Evolutionary conservation across 305 asterid genomes (phyloP), one percentile per base, ranked within the genome.

Genomic region (Caryopteris hybrid): DNA sequence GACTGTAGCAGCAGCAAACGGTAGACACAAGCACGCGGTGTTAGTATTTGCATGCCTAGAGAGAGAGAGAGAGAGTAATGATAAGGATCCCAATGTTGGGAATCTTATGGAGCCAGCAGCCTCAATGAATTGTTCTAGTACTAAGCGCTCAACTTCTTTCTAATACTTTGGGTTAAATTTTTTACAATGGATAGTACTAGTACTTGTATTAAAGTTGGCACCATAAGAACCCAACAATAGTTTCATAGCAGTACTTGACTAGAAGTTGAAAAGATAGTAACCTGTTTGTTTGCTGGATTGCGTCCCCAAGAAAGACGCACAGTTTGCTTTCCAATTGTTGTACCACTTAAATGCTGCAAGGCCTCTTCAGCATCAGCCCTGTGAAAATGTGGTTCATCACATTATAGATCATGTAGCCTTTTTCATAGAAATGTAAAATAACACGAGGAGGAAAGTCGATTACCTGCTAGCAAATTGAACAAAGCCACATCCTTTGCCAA

Each of bases 271-370:
- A 80, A 48, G 78, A 22, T 74, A 21, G 31, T 50, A 77, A 78
- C 98, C 90, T 88, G 98, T 75, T 83, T 90, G 78, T 90, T 90
- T 46, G 86, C 95, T 17, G 96, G 97, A 81, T 84, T 90, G 34
- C 97, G 96, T 29, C 98, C 98, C 98, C 98, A 92, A 55, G 98
- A 90, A 43, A 92, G 98, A 5, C 98, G 88, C 27, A 93, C 95
- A 38, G 89, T 83, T 79, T 90, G 95, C 76, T 90, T 90, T 57
- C 99, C 99, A 45, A 93, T 87, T 2, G 83, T 80, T 21, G 92
- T 84, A 17, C 97, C 96, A 54, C 75, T 88, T 85, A 93, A 75
- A 74, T 85, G 83, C 83, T 87, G 89, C 85, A 93, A 76, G 41
- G 99, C 99, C 77, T 88, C 97, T 84, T 87, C 97, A 1, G 99